Conservation (phyloP, 2,329 filamentous ascomycete species). For the Davidsoniella eucalypti region DNA sequence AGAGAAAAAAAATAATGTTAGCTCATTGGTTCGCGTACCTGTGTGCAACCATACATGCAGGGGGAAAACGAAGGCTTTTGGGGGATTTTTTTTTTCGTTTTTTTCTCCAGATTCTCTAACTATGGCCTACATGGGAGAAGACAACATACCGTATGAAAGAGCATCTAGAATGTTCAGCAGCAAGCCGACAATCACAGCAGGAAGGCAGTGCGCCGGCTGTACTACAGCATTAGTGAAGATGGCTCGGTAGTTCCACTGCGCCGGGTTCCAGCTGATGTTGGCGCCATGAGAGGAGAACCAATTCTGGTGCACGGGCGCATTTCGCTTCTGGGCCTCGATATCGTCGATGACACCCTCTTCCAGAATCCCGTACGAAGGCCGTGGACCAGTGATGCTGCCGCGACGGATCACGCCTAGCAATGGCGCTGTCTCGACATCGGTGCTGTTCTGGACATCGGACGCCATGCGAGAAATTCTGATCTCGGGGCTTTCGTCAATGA, state of each 20-base stretch:
- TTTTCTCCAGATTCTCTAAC: too few species aligned
- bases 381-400: background rate
- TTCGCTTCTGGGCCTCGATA: constrained; percentile 15
- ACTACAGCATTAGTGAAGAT: constrained; percentile 50
- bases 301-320: background rate
- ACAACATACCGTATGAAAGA: constrained; percentile 61
- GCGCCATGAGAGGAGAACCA: constrained; percentile 1
- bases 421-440: constrained; percentile 13
- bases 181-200: constrained; percentile 74
- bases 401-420: constrained; percentile 16
- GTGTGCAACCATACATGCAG: constrained; percentile 3
- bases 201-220: constrained; percentile 54
- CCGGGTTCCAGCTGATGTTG: constrained; percentile 29
- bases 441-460: background rate
- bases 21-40: constrained; percentile 10
- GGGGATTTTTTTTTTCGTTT: background rate
- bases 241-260: constrained; percentile 51
- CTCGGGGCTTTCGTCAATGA: background rate
- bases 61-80: background rate
- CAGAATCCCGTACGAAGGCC: background rate
- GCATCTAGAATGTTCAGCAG: constrained; percentile 89
- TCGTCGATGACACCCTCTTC: constrained; percentile 2
- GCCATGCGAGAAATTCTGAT: too few species aligned
- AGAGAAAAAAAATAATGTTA: background rate
- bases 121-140: background rate